Base-by-base conservation (phyloP, 768 basidiomycete genomes). In the Amylocystis lapponica region DNA sequence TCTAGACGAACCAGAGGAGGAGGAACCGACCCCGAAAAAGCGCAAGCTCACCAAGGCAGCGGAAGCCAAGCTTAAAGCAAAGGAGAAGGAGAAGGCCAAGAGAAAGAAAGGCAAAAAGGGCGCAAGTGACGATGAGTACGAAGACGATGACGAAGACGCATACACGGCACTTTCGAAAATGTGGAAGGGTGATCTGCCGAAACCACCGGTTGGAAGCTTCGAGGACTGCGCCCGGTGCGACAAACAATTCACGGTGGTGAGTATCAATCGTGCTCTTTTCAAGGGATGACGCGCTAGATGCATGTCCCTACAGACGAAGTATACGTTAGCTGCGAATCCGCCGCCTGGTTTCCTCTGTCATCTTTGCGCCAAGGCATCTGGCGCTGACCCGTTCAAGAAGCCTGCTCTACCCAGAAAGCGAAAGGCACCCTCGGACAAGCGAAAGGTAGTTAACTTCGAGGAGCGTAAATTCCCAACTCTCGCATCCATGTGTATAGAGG, bases 311-410 rank as follows among this genome's bases (percentile, higher is more conserved):
- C 32, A 94, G 92, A 93, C 88, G 2, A 83, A 79, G 55, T 97
- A 95, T 56, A 96, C 94, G 0, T 66, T 87, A 50, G 76, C 88
- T 5, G 79, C 81, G 6, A 74, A 75, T 33, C 73, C 79, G 0
- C 78, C 79, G 1, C 77, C 79, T 0, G 91, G 90, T 1, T 91
- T 75, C 51, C 74, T 98, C 17, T 99, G 95, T 58, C 83, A 91
- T 53, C 64, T 68, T 8, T 99, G 95, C 61, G 80, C 84, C 2
- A 89, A 88, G 55, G 72, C 78, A 0, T 75, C 79, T 3, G 91
- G 88, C 5, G 66, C 69, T 1, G 87, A 93, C 54, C 90, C 90
- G 0, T 94, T 94, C 68, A 95, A 93, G 61, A 91, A 89, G 51
- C 71, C 81, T 14, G 65, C 72, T 6, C 64, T 65, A 22, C 75